phyloP scores from a whole-genome alignment of 352 stramenopile species.

The Pythium folliculosum region DNA sequence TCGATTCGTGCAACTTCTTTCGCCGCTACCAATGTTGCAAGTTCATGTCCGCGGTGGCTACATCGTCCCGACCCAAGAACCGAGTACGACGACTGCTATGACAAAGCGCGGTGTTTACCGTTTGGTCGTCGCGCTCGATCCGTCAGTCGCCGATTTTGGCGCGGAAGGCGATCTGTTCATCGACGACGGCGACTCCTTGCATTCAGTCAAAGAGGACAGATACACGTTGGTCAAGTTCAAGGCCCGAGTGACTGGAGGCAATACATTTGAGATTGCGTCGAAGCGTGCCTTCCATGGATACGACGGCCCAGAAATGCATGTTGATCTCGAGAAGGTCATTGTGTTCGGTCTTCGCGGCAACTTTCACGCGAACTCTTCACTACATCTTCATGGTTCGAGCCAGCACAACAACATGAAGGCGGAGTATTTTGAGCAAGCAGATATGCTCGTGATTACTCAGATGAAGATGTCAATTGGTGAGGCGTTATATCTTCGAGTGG shows the following conservation, averaged over 20 bases:
- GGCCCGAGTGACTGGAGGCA: constrained; percentile 37
- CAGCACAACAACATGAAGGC: constrained; percentile 34
- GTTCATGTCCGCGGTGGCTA: constrained; percentile 65
- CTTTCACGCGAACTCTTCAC: constrained; percentile 63
- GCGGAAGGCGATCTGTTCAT: constrained; percentile 72
- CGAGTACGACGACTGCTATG: constrained; percentile 53
- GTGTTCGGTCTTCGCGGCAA: constrained; percentile 54
- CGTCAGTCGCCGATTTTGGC: not conserved
- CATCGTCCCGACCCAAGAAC: constrained; percentile 63
- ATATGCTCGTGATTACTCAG: constrained; percentile 58
- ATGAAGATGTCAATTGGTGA: constrained; percentile 49
- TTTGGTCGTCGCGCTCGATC: constrained; percentile 54
- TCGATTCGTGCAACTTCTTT: constrained; percentile 43
- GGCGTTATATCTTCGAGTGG: constrained; percentile 47
- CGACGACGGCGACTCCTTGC: constrained; percentile 72
- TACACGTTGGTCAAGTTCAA: constrained; percentile 57
- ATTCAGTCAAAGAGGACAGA: constrained; percentile 54
- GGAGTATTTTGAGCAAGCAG: constrained; percentile 69
- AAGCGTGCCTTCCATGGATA: constrained; percentile 47
- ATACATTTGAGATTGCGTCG: constrained; percentile 46
- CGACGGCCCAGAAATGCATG: constrained; percentile 67
- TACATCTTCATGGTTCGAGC: constrained; percentile 29
- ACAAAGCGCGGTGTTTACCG: constrained; percentile 58
- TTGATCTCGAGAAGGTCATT: constrained; percentile 48
- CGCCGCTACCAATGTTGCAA: constrained; percentile 57